Percentiles rank a stretch among this genome's conserved stretches.
These are phyloP conservation scores for Trametes elegans DNA, from an alignment of 768 basidiomycete species.

Conservation along the genomic window DNA sequence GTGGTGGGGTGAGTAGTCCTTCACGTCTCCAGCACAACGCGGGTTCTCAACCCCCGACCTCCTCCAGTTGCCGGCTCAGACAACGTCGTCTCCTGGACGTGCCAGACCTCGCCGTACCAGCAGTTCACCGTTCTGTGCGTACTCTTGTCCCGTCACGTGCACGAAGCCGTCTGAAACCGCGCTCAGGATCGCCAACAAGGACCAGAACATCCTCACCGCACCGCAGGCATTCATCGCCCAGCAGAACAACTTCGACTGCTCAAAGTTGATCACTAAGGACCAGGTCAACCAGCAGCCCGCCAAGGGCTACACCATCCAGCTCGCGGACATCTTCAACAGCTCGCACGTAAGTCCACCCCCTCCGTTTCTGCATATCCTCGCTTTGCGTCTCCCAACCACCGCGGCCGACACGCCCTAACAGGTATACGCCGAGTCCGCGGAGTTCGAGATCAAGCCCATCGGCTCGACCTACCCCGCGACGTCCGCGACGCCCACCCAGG, in stretches of 20 bases:
- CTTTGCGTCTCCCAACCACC: neutral
- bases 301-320: conserved; percentile 48
- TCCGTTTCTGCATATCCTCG: neutral
- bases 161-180: conserved; percentile 16
- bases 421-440: conserved; percentile 53
- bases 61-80: conserved; percentile 50
- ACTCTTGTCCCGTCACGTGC: neutral
- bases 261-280: conserved; percentile 46
- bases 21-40: conserved; percentile 23
- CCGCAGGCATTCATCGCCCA: conserved; percentile 49
- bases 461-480: conserved; percentile 53
- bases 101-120: conserved; percentile 37
- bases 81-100: conserved; percentile 65
- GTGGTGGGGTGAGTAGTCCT: conserved; percentile 56
- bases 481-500: conserved; percentile 31
- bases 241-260: conserved; percentile 59
- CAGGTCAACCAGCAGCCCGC: conserved; percentile 39
- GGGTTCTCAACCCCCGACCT: neutral
- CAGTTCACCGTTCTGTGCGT: conserved; percentile 57
- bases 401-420: no score
- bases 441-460: conserved; percentile 59
- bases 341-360: conserved; percentile 45
- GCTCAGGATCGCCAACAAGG: conserved; percentile 45
- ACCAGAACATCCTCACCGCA: conserved; percentile 37
- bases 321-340: conserved; percentile 50